Base-by-base conservation (phyloP, 2,329 filamentous ascomycete species). In the Pseudopyrenochaeta lycopersici region DNA sequence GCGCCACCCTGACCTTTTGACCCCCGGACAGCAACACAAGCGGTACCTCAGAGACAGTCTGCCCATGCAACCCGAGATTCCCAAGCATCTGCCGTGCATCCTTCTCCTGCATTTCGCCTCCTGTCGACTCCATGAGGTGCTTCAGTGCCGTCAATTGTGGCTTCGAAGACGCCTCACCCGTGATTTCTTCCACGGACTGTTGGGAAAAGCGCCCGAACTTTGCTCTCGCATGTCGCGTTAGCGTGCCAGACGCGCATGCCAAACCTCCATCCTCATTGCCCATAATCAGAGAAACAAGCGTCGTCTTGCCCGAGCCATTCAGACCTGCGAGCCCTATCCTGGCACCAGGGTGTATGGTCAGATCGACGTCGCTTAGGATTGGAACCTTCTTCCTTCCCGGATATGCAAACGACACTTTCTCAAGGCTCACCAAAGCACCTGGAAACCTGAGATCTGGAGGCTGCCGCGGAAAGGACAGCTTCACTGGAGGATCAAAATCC, bases 281-380 rank as follows among this genome's bases (percentile, higher is more conserved):
- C n/a, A 88, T 86, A 2, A 94, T 82, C 3, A 94, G 77, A 42
- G 85, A 87, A 52, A 94, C 81, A 9, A 96, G 79, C 0, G 91
- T 95, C 1, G 90, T 91, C 73, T 96, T 96, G 2, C 92, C 92
- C 0, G 86, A 85, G 1, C 91, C 92, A 70, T 96, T 96, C 38
- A 95, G 80, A 0, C 91, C 92, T 20, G 91, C 81, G 35, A 96
- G 82, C 0, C 90, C 91, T 20, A 94, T 80, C 1, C 91, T 84
- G 58, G 92, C 89, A 9, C 90, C 89, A 71, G 87, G 85, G 53
- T 90, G 84, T 11, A 96, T 83, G 0, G 88, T 88, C 11, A 96
- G 75, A 44, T 82, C 85, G 27, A 93, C 76, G 7, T 87, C 85
- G 18, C 85, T 82, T 14, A 95, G 72, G 9, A 89, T 79, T 1